Evolutionary conservation across 345 rosid genomes (phyloP).

Genomic region (Firmiana major): DNA sequence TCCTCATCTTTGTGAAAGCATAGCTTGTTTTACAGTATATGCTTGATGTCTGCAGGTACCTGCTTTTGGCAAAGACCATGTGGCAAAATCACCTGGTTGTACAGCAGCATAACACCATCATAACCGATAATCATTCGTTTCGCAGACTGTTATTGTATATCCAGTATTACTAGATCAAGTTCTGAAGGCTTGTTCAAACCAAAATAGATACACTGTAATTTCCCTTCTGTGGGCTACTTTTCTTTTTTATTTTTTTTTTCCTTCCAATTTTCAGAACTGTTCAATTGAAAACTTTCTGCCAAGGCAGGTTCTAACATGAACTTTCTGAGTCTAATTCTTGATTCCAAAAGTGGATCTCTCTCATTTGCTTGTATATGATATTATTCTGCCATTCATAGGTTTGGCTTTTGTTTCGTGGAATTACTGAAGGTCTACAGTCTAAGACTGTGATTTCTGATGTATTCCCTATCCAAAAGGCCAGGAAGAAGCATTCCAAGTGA

Average conservation of each 20-base stretch:
- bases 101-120: slow-evolving; percentile 25
- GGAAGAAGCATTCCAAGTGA: neutral
- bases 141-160: slow-evolving; percentile 30
- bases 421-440: neutral
- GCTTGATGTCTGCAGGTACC: slow-evolving; percentile 28
- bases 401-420: neutral
- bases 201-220: neutral
- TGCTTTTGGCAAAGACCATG: slow-evolving; percentile 8
- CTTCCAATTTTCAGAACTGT: neutral
- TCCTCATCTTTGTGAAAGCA: neutral
- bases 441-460: neutral
- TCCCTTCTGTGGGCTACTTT: neutral
- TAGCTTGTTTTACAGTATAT: neutral
- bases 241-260: no score
- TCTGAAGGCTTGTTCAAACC: neutral
- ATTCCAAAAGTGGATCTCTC: neutral
- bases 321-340: neutral
- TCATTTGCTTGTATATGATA: neutral
- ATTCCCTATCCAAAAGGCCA: neutral
- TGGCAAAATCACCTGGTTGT: slow-evolving; percentile 26
- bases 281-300: neutral
- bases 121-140: slow-evolving; percentile 19
- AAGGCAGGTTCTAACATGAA: neutral
- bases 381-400: neutral
- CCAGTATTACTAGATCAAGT: slow-evolving; percentile 11